Conservation (phyloP, 352 stramenopile species). For the Phytophthora pisi region DNA sequence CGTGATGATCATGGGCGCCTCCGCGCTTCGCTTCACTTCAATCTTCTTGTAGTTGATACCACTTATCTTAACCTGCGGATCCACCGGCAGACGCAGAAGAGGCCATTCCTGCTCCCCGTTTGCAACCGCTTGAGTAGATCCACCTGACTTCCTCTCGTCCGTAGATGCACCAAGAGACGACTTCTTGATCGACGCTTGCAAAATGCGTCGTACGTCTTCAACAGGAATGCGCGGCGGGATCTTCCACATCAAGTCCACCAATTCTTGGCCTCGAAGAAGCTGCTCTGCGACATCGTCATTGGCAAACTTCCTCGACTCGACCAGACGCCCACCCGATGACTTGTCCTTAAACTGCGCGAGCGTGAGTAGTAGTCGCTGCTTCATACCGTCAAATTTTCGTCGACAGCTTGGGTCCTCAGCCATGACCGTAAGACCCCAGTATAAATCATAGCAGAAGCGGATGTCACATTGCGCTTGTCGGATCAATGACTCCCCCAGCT, state of each 20-base stretch:
- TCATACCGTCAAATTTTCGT: conserved; percentile 84
- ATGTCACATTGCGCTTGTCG: conserved; percentile 80
- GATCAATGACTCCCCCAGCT: conserved; percentile 70
- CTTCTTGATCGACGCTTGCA: conserved; percentile 57
- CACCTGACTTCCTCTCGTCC: conserved; percentile 9
- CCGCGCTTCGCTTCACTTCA: conserved; percentile 82
- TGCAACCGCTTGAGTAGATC: not conserved
- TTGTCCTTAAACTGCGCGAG: conserved; percentile 72
- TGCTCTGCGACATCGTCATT: conserved; percentile 77
- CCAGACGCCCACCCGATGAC: conserved; percentile 43
- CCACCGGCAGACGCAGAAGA: conserved; percentile 70
- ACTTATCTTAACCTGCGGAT: conserved; percentile 72
- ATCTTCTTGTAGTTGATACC: conserved; percentile 77
- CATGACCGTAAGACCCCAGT: conserved; percentile 86
- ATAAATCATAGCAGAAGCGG: conserved; percentile 86
- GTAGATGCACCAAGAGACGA: conserved; percentile 43
- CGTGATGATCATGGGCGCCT: conserved; percentile 82
- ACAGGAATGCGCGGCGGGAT: conserved; percentile 73
- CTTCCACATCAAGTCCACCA: conserved; percentile 86
- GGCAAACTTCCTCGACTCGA: conserved; percentile 34
- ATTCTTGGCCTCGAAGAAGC: conserved; percentile 82
- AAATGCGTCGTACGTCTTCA: conserved; percentile 55
- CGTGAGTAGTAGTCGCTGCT: conserved; percentile 76
- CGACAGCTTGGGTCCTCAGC: conserved; percentile 75
- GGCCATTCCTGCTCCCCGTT: conserved; percentile 22